These are phyloP conservation scores for Zizania latifolia DNA, from an alignment of 176 grass and related monocot genomes.

Conservation along the genomic window DNA sequence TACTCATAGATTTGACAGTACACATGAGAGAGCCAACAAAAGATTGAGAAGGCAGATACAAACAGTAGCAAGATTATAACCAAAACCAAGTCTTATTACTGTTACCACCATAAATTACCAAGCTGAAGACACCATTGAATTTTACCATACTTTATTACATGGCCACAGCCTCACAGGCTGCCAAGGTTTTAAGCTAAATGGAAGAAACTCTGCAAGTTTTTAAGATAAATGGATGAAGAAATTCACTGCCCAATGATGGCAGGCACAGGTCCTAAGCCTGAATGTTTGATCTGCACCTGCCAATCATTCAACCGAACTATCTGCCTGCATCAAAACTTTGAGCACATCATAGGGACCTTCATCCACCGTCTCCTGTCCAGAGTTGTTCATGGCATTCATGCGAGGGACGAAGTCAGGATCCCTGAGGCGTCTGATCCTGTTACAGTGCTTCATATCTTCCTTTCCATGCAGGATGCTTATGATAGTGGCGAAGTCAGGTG, in stretches of 20 bases:
- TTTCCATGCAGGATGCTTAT: constrained; percentile 6
- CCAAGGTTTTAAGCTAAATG: background rate
- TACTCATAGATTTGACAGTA: background rate
- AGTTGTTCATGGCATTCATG: constrained; percentile 27
- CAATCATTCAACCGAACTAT: background rate
- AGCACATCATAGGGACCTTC: constrained; percentile 43
- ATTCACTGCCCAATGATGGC: background rate
- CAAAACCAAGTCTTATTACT: background rate
- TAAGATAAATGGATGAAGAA: background rate
- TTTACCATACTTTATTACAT: background rate
- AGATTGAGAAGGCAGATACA: background rate
- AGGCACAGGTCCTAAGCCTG: background rate
- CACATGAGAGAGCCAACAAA: background rate
- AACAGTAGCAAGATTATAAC: background rate
- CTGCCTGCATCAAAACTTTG: constrained; percentile 26
- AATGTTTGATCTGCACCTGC: background rate
- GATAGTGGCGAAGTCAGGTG: background rate
- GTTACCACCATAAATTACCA: background rate
- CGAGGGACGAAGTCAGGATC: constrained; percentile 37
- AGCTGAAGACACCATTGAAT: background rate
- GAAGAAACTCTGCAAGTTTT: background rate
- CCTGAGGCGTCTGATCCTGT: constrained; percentile 15
- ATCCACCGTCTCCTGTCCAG: background rate
- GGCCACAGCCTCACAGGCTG: background rate
- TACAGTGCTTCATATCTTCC: constrained; percentile 19